A percentile compares a stretch with the other conserved stretches of the same genome.
Evolutionary conservation across 441 rosid genomes (phyloP).

Genomic region (Breynia disticha): DNA sequence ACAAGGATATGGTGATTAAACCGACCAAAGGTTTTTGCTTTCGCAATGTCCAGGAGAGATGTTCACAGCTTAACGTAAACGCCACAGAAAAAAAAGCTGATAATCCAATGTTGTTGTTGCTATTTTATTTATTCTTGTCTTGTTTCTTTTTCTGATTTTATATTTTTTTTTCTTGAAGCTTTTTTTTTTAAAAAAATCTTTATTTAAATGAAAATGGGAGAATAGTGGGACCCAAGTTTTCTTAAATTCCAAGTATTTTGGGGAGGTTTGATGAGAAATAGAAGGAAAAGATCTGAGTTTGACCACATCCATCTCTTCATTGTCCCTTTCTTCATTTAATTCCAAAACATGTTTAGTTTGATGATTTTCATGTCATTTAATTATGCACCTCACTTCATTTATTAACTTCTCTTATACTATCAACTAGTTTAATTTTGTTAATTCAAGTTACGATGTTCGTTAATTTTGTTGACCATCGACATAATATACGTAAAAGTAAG

Average conservation of each 20-base stretch:
- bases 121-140: background rate
- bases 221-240: background rate
- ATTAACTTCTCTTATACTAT: too few species aligned
- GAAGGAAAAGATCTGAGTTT: conserved; percentile 11
- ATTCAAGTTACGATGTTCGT: too few species aligned
- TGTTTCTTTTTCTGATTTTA: background rate
- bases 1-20: conserved; percentile 7
- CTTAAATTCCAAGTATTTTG: conserved; percentile 29
- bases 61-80: conserved; percentile 36
- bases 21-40: conserved; percentile 13
- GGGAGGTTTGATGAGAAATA: conserved; percentile 14
- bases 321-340: background rate
- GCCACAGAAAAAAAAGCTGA: conserved; percentile 23
- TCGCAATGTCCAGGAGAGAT: conserved; percentile 13
- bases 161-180: background rate
- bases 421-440: too few species aligned
- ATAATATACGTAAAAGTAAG: too few species aligned
- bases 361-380: too few species aligned
- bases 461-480: too few species aligned
- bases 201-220: background rate
- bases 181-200: background rate
- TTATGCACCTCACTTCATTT: too few species aligned
- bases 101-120: conserved; percentile 1
- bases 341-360: too few species aligned
- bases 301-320: background rate